Evolutionary conservation across 257 asterid genomes (phyloP).

Genomic region (Solanum clarkiae): DNA sequence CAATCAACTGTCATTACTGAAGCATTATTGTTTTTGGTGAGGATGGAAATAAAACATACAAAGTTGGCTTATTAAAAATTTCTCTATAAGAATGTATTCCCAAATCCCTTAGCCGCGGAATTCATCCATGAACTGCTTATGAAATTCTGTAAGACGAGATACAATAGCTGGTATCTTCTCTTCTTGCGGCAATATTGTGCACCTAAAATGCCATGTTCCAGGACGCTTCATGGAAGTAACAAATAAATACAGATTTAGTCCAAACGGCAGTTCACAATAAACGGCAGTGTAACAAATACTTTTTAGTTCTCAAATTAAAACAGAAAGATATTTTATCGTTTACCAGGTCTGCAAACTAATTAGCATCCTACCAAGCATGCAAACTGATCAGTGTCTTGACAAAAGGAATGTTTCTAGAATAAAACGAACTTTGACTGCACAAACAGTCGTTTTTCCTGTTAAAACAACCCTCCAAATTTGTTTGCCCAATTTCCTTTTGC

Average conservation of each 20-base stretch:
- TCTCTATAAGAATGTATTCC: not conserved
- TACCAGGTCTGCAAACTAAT: not conserved
- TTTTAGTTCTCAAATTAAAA: not conserved
- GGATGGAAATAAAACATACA: not conserved
- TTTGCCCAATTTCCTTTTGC: not conserved
- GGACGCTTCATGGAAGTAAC: conserved; percentile 24
- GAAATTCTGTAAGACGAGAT: conserved; percentile 71
- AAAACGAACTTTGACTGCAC: not conserved
- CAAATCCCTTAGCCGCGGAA: conserved; percentile 40
- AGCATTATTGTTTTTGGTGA: not conserved
- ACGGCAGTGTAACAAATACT: not conserved
- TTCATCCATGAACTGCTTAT: conserved; percentile 65
- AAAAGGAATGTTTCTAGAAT: not conserved
- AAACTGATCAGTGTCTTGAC: not conserved
- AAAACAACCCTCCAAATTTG: not conserved
- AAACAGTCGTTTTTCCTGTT: not conserved
- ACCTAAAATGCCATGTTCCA: conserved; percentile 94
- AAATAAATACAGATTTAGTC: not conserved
- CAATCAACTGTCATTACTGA: not conserved
- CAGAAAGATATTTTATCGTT: not conserved
- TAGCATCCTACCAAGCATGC: not conserved
- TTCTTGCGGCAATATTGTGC: conserved; percentile 90
- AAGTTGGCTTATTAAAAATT: not conserved
- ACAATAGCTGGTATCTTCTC: conserved; percentile 72
- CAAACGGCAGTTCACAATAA: not conserved